Evolutionary conservation across 1,284 basidiomycete species (phyloP), one percentile per base, ranked within the genome.

Genomic region (Golubevia sp.): DNA sequence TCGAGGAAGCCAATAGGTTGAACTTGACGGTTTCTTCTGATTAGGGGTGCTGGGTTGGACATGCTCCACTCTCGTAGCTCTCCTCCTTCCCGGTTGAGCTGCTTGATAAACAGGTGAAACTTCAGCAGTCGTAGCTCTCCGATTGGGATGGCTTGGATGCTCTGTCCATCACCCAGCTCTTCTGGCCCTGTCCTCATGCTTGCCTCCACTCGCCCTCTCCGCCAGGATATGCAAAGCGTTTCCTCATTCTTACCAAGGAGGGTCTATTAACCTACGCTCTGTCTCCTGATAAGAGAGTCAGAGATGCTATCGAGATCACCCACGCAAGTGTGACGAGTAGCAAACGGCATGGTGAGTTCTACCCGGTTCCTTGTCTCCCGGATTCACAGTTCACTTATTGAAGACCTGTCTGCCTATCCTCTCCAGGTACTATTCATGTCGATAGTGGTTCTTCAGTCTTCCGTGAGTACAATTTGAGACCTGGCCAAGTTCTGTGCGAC

Each of bases 191-290:
- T 30, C 23, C 2, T n/a, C 54, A n/a, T 26, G 15, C 51, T 20
- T 25, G 49, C 18, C 18, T 30, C 52, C 49, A 38, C 21, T 55
- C 38, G 24, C 52, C 24, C 20, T 18, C 18, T 30, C 21, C 21
- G 7, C 50, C 58, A 73, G 79, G 79, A 18, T 83, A 83, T 38
- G 80, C 80, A 58, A 81, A 79, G 62, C 73, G 80, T 44, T 83
- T 70, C 67, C 76, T 83, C 26, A 66, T 77, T 24, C 73, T 83
- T 5, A 75, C 72, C 57, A 65, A 63, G 30, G 64, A 83, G 51
- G 80, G 80, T 52, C 66, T 71, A 23, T 73, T 83, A 55, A 74
- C 75, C 15, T 83, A 83, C 55, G 56, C 78, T 0, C 59, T 77
- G 52, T 54, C 59, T 26, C 77, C 77, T 25, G 78, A 79, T 49